Percentiles rank a stretch among this genome's conserved stretches.
Conservation (phyloP, 495 filamentous ascomycete genomes). For the Aspergillus nanangensis region DNA sequence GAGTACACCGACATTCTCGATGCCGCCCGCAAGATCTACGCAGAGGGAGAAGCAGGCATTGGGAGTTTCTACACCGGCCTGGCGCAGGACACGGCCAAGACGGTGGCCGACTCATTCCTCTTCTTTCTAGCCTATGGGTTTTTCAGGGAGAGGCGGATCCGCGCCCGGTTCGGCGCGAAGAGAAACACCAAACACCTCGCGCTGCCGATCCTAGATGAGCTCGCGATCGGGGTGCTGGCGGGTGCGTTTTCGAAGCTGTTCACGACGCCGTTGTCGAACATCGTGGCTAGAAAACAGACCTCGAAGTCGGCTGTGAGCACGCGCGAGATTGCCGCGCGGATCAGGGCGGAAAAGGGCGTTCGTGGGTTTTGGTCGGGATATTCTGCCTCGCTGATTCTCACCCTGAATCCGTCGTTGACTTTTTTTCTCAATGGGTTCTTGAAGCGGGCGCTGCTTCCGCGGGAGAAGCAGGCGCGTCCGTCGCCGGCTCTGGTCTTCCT, state of each 20-base stretch:
- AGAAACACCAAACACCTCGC: slow-evolving; percentile 38
- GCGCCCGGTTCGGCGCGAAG: slow-evolving; percentile 25
- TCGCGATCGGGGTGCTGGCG: slow-evolving; percentile 71
- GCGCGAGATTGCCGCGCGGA: slow-evolving; percentile 57
- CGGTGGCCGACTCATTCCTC: slow-evolving; percentile 71
- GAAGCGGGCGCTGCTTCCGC: slow-evolving; percentile 52
- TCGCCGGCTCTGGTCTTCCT: slow-evolving; percentile 57
- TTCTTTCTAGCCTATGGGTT: slow-evolving; percentile 82
- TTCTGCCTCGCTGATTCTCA: slow-evolving; percentile 72
- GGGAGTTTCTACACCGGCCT: slow-evolving; percentile 73
- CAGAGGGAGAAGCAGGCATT: slow-evolving; percentile 61
- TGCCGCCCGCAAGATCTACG: slow-evolving; percentile 69
- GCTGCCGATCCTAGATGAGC: slow-evolving; percentile 66
- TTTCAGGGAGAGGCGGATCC: slow-evolving; percentile 58
- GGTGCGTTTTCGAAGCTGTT: slow-evolving; percentile 73
- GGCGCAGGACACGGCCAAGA: slow-evolving; percentile 66
- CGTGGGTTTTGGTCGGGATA: slow-evolving; percentile 89
- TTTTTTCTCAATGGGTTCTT: slow-evolving; percentile 76
- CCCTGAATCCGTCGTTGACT: slow-evolving; percentile 82
- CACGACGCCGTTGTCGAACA: slow-evolving; percentile 78
- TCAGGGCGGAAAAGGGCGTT: slow-evolving; percentile 67
- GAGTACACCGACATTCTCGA: slow-evolving; percentile 59
- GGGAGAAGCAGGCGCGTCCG: slow-evolving; percentile 48
- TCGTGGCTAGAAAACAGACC: slow-evolving; percentile 79
- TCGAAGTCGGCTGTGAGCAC: slow-evolving; percentile 47